phyloP scores from a whole-genome alignment of 768 basidiomycete genomes.

The Xerocomus potaroensis region DNA sequence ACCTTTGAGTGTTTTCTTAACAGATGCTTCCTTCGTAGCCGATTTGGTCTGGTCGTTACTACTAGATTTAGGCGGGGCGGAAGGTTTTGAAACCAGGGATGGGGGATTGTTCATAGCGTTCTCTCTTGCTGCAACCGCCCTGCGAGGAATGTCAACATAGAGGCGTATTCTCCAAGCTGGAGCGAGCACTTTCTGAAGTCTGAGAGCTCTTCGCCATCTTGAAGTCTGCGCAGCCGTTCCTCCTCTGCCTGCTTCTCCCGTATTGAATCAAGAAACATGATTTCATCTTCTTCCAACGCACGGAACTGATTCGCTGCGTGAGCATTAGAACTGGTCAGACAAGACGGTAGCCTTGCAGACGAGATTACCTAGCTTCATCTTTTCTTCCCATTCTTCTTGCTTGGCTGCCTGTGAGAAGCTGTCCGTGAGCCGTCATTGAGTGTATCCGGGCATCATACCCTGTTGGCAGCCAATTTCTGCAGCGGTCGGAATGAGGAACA shows the following conservation, averaged over 20 bases:
- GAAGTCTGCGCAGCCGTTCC: constrained; percentile 67
- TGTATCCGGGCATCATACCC: constrained; percentile 41
- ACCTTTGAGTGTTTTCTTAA: constrained; percentile 68
- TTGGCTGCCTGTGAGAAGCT: constrained; percentile 59
- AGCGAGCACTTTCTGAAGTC: constrained; percentile 69
- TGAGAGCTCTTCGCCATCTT: constrained; percentile 76
- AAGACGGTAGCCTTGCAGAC: constrained; percentile 3
- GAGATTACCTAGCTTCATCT: constrained; percentile 61
- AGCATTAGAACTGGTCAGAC: constrained; percentile 7
- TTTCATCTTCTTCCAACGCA: constrained; percentile 85
- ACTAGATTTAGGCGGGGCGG: constrained; percentile 30
- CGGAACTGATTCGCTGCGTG: constrained; percentile 79
- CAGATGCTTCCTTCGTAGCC: constrained; percentile 44
- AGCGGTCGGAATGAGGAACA: constrained; percentile 6
- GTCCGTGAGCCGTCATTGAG: constrained; percentile 9
- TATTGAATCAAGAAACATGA: constrained; percentile 82
- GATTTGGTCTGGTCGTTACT: constrained; percentile 25
- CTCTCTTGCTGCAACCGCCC: constrained; percentile 70
- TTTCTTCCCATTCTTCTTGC: constrained; percentile 93
- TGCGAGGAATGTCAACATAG: constrained; percentile 23
- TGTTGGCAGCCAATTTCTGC: constrained; percentile 88
- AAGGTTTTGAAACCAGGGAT: constrained; percentile 27
- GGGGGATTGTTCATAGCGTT: constrained; percentile 43
- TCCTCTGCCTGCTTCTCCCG: constrained; percentile 71
- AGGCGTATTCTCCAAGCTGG: background rate